Percentiles rank a stretch among this genome's conserved stretches.
Evolutionary conservation across 176 grass and related monocot species (phyloP).

Genomic region (Phragmites australis): DNA sequence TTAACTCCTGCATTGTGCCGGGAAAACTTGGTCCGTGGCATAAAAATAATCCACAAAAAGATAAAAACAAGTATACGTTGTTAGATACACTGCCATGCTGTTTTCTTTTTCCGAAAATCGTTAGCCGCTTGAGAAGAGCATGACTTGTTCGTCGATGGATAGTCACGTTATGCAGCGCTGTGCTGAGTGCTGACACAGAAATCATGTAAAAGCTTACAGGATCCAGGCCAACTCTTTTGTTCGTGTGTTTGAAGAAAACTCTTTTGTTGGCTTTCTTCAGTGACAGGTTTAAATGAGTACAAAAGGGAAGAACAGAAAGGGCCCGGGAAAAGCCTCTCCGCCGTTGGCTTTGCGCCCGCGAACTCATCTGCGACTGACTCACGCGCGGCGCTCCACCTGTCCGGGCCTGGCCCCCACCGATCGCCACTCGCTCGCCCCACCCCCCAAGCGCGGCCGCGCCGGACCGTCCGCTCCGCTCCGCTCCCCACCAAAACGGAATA

Average conservation of each 20-base stretch:
- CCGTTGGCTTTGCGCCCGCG: conserved; percentile 8
- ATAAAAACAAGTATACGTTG: no score
- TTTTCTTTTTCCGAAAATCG: no score
- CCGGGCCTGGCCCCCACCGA: neutral
- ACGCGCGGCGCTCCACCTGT: conserved; percentile 17
- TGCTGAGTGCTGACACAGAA: no score
- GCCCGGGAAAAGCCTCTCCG: neutral
- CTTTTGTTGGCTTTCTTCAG: neutral
- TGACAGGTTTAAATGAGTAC: no score
- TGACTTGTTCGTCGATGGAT: no score
- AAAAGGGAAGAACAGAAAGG: neutral
- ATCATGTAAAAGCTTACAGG: neutral
- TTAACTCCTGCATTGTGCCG: no score
- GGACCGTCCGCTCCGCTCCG: neutral
- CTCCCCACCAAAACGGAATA: conserved; percentile 1
- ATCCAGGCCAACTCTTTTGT: neutral
- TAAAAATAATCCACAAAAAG: no score
- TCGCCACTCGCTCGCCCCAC: neutral
- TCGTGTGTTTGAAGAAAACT: no score
- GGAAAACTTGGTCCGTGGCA: no score
- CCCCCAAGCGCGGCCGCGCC: neutral
- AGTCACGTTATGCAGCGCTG: no score
- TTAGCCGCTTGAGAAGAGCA: no score
- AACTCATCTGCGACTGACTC: neutral
- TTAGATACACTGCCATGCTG: no score